Evolutionary conservation across 306 rosid species (phyloP), one percentile per base, ranked within the genome.

Genomic region (Fragaria iinumae): DNA sequence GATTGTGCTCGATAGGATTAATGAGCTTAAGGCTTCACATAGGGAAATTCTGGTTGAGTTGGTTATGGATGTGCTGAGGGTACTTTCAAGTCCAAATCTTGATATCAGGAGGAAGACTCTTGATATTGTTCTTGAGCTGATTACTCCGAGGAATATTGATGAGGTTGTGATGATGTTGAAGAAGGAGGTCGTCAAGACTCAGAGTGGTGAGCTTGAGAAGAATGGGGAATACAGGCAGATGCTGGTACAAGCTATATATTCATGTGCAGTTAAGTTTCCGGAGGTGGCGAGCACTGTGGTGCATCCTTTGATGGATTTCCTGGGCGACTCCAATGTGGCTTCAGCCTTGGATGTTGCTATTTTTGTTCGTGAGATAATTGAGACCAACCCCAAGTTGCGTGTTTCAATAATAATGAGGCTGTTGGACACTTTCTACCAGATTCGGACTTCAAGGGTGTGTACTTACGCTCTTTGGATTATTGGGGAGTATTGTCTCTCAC

Each of bases 221-320:
- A 96, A 88, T 53, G 98, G 97, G 11, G 99, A 92, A 80, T 96
- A 92, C 44, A 86, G 99, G 85, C 99, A 96, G 84, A 91, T 96
- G 93, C 69, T 96, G 75, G 97, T 96, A 65, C 99, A 96, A 34
- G 98, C 99, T 0, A 96, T 96, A 29, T 97, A 92, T 78, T 80
- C 98, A 2, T 96, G 99, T 71, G 99, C 99, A 4, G 87, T 96
- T 53, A 96, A 96, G 93, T 96, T 92, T 86, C 99, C 99, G 0
- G 97, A 89, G 88, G 99, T 92, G 8, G 98, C 99, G 0, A 92
- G 98, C 86, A 88, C 97, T 2, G 99, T 96, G 78, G 99, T 96
- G 72, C 98, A 96, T 84, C 86, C 93, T 73, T 75, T 96, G 86
- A 96, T 96, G 99, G 99, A 96, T 82, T 96, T 96, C 90, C 83